Evolutionary conservation across 1,139 yeast species (phyloP).

Genomic region (Scheffersomyces titani): DNA sequence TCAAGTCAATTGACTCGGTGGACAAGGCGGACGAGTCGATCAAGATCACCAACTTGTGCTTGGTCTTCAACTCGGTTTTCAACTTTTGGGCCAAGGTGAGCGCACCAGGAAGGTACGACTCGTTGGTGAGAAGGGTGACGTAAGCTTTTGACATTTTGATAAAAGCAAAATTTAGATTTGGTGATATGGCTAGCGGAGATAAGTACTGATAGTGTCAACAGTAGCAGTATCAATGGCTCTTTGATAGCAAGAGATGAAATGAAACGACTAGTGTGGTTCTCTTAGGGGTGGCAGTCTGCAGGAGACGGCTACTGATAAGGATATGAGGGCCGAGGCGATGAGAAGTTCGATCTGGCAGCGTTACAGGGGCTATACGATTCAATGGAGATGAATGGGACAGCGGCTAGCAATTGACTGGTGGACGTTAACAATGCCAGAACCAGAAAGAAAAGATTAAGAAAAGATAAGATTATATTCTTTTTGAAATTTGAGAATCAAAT

Average conservation of each 20-base stretch:
- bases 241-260: not conserved
- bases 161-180: not conserved
- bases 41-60: conserved; percentile 23
- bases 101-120: conserved; percentile 34
- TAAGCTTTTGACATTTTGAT: conserved; percentile 24
- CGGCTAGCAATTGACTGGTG: not conserved
- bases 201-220: too few relatives aligned
- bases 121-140: conserved; percentile 30
- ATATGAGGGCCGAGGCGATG: not conserved
- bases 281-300: not conserved
- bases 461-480: not conserved
- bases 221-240: not conserved
- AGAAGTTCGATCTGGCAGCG: not conserved
- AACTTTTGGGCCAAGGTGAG: conserved; percentile 27
- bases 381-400: not conserved
- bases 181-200: too few relatives aligned
- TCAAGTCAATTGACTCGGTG: conserved; percentile 16
- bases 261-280: not conserved
- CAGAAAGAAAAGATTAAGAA: not conserved
- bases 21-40: conserved; percentile 19
- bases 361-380: not conserved
- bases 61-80: conserved; percentile 18
- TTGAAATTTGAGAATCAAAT: not conserved
- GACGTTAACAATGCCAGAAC: not conserved
- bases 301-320: not conserved